A percentile compares a stretch with the other conserved stretches of the same genome.
Conservation (phyloP, 2,329 filamentous ascomycete species). For the Juglanconis juglandina region DNA sequence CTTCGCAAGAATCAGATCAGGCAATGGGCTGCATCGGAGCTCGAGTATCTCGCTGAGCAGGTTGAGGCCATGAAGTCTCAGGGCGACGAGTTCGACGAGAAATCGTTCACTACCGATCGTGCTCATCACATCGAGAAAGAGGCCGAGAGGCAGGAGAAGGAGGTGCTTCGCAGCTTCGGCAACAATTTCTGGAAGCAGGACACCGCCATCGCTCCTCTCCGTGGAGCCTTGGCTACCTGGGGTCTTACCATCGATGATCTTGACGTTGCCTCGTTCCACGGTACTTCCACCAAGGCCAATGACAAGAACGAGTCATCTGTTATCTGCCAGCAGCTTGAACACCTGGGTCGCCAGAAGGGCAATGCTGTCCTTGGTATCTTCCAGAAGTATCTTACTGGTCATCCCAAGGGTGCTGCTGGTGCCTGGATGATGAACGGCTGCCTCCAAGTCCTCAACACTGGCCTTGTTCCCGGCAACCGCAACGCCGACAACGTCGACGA, state of each 20-base stretch:
- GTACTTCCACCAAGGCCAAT: conserved; percentile 96
- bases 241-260: conserved; percentile 96
- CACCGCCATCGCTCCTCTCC: conserved; percentile 86
- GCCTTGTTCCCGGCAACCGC: conserved; percentile 92
- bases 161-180: conserved; percentile 85
- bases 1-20: conserved; percentile 91
- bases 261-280: conserved; percentile 94
- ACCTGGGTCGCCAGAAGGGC: conserved; percentile 92
- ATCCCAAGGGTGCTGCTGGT: conserved; percentile 98
- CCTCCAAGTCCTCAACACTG: conserved; percentile 89
- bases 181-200: conserved; percentile 99
- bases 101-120: conserved; percentile 82
- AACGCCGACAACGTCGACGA: conserved; percentile 98
- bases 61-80: conserved; percentile 85
- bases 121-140: conserved; percentile 83
- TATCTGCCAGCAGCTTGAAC: conserved; percentile 91
- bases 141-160: conserved; percentile 85
- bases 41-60: conserved; percentile 90
- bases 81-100: conserved; percentile 69
- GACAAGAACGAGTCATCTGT: conserved; percentile 99
- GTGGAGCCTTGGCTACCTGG: conserved; percentile 95
- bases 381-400: conserved; percentile 98
- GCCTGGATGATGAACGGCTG: conserved; percentile 99
- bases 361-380: conserved; percentile 96
- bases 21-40: conserved; percentile 92